A percentile compares a stretch with the other conserved stretches of the same genome.
Evolutionary conservation across 139 green algal genomes (phyloP).

Genomic region (Chlamydomonas incerta): DNA sequence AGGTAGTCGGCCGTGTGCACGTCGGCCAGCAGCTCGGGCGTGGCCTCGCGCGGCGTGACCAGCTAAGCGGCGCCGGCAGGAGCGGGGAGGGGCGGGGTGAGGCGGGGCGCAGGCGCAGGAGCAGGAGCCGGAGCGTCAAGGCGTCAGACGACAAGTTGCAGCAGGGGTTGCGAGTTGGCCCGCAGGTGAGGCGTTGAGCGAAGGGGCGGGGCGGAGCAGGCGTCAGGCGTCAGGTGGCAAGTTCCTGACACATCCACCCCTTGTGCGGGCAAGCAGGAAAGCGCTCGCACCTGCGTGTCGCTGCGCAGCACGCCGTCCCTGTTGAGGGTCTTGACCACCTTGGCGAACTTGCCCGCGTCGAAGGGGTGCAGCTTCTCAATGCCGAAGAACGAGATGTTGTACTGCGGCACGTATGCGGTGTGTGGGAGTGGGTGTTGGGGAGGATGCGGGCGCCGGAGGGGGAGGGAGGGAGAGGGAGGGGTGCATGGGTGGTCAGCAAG

Average conservation of each 20-base stretch:
- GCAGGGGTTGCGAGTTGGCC: too few species aligned
- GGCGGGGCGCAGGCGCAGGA: not conserved
- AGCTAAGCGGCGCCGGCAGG: not conserved
- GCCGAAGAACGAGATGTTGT: slow-evolving; percentile 78
- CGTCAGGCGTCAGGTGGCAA: too few species aligned
- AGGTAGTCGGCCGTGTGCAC: slow-evolving; percentile 75
- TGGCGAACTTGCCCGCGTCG: slow-evolving; percentile 81
- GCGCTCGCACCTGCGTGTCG: not conserved
- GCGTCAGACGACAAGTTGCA: too few species aligned
- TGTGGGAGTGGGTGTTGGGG: too few species aligned
- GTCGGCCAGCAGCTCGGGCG: slow-evolving; percentile 50
- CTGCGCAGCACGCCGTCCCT: not conserved
- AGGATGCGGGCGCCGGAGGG: too few species aligned
- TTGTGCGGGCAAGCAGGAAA: too few species aligned
- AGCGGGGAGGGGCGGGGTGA: not conserved
- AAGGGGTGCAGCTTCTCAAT: slow-evolving; percentile 89
- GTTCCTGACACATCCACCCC: too few species aligned
- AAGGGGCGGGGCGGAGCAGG: not conserved
- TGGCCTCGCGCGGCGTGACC: slow-evolving; percentile 38
- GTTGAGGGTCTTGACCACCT: slow-evolving; percentile 21
- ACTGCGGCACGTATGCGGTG: not conserved
- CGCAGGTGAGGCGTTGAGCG: not conserved
- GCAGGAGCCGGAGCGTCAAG: too few species aligned
- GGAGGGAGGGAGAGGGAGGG: too few species aligned
- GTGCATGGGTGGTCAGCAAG: too few species aligned